Base-by-base conservation (phyloP, 352 stramenopile species). In the Pythium vanterpoolii region DNA sequence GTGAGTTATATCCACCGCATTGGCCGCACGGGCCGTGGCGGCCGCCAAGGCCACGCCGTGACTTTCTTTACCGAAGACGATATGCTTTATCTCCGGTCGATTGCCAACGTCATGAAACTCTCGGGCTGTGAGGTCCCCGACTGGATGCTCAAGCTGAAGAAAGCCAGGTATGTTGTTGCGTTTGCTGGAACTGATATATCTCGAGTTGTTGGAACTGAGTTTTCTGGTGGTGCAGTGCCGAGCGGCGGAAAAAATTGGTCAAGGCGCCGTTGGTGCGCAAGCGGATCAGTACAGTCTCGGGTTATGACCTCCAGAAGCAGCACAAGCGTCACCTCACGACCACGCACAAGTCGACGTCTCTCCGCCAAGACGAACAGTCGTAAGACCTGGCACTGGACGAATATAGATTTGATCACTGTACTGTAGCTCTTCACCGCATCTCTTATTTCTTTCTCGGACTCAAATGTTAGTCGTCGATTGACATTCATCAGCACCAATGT, bases 51-150 rank as follows among this genome's bases (percentile, higher is more conserved):
- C 27, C 82, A 89, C 24, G 97, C 97, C 1, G 95, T 99, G 49
- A 99, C 97, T 0, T 95, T 99, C 52, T 99, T 99, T 66, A 99
- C 96, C 1, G 96, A 99, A 65, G 85, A 93, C 54, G 92, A 98
- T 69, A 98, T 98, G 87, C 77, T 84, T 30, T 92, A 97, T 56
- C 68, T 99, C 42, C 89, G 97, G 11, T 90, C 93, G 18, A 98
- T 99, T 62, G 97, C 97, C 19, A 99, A 99, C 64, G 92, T 99
- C 39, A 99, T 99, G 92, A 97, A 97, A 64, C 78, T 98, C n/a
- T 98, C 86, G 47, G 97, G 97, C 30, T 98, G 96, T 64, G 89
- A 98, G 19, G 96, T 99, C 14, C 95, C 96, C 14, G 88, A 98
- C 33, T 99, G 97, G 97, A 99, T 99, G 96, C 81, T 99, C 34